Conservation (phyloP, 805 yeast species). For the Lachancea nothofagi region DNA sequence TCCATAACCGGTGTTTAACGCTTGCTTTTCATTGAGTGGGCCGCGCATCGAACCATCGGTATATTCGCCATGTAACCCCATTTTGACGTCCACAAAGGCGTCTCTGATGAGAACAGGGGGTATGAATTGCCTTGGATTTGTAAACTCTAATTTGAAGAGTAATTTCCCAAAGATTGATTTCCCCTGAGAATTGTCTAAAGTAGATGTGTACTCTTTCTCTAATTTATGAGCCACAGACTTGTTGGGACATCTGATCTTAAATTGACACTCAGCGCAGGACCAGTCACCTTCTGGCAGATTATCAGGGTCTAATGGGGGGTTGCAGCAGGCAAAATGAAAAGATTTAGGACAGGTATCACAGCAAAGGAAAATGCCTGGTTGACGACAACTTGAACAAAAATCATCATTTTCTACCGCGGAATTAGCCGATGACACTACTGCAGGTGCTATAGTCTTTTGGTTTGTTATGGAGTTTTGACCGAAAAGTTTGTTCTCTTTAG, state of each 20-base stretch:
- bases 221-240: slow-evolving; percentile 19
- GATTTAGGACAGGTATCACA: slow-evolving; percentile 92
- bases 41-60: slow-evolving; percentile 49
- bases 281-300: slow-evolving; percentile 81
- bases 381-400: slow-evolving; percentile 86
- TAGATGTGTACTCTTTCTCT: slow-evolving; percentile 19
- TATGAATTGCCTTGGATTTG: slow-evolving; percentile 61
- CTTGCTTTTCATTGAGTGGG: slow-evolving; percentile 36
- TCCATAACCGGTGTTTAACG: slow-evolving; percentile 42
- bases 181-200: slow-evolving; percentile 10
- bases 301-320: slow-evolving; percentile 79
- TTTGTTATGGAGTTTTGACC: slow-evolving; percentile 34
- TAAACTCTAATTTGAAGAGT: slow-evolving; percentile 48
- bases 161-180: slow-evolving; percentile 47
- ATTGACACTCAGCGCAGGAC: slow-evolving; percentile 75
- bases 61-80: slow-evolving; percentile 68
- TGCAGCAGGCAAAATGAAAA: slow-evolving; percentile 85
- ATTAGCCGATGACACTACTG: slow-evolving; percentile 27
- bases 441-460: slow-evolving; percentile 23
- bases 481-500: slow-evolving; percentile 38
- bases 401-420: slow-evolving; percentile 60
- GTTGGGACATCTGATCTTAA: slow-evolving; percentile 35
- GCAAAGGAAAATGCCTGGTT: slow-evolving; percentile 82
- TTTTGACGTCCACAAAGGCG: slow-evolving; percentile 62
- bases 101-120: slow-evolving; percentile 69